phyloP scores from a whole-genome alignment of 1,284 basidiomycete species.

The Wolfiporia cocos region DNA sequence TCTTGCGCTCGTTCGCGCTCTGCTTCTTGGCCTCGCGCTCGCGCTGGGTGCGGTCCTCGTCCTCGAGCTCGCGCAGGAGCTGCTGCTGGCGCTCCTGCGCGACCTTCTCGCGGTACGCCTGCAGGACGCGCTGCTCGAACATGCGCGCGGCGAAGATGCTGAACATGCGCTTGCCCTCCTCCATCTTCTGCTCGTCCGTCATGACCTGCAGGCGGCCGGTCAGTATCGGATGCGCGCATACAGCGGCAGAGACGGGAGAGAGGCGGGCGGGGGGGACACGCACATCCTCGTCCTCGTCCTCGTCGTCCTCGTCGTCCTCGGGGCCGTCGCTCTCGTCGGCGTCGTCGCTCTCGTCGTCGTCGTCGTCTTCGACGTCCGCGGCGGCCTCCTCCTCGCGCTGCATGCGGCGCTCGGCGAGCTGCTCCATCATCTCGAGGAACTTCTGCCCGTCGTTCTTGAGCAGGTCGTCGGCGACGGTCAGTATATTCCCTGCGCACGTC shows the following conservation, averaged over 20 bases:
- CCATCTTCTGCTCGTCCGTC: slow-evolving; percentile 92
- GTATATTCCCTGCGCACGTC: slow-evolving; percentile 71
- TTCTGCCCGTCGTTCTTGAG: slow-evolving; percentile 98
- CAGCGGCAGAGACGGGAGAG: slow-evolving; percentile 9
- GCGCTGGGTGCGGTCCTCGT: slow-evolving; percentile 56
- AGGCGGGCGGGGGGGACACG: slow-evolving; percentile 2
- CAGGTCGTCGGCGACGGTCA: slow-evolving; percentile 98
- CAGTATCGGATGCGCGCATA: too few relatives aligned
- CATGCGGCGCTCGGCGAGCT: slow-evolving; percentile 91
- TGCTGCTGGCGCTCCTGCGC: slow-evolving; percentile 46
- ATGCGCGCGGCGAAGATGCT: slow-evolving; percentile 99
- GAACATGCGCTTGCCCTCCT: slow-evolving; percentile 99
- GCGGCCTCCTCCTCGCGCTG: slow-evolving; percentile 90
- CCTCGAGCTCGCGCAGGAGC: slow-evolving; percentile 48
- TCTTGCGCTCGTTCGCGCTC: slow-evolving; percentile 97
- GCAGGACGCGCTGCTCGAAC: slow-evolving; percentile 97
- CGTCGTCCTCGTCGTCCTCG: slow-evolving; percentile 29
- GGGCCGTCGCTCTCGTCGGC: slow-evolving; percentile 29
- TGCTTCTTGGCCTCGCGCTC: slow-evolving; percentile 89
- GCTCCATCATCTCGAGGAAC: slow-evolving; percentile 99
- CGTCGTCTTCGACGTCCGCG: slow-evolving; percentile 54
- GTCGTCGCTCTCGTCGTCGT: slow-evolving; percentile 31
- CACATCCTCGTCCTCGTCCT: slow-evolving; percentile 31
- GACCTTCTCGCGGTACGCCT: slow-evolving; percentile 35
- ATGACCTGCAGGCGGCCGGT: slow-evolving; percentile 43